Percentiles rank a stretch among this genome's conserved stretches.
These are phyloP conservation scores for Geosiphon pyriformis DNA, from an alignment of 192 early-diverging fungal genomes.

Conservation along the genomic window DNA sequence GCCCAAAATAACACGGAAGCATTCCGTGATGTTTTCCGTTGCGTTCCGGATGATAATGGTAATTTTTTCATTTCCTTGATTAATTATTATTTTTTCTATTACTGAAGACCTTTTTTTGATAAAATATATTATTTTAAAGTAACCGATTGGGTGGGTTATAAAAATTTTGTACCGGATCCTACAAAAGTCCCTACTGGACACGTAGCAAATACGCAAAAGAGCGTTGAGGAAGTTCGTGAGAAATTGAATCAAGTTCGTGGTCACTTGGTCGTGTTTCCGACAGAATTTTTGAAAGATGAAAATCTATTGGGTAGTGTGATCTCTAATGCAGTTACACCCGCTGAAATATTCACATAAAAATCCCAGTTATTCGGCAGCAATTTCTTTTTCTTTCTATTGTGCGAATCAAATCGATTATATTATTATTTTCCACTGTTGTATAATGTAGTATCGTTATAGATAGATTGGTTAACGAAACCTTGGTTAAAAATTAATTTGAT, in stretches of 20 bases:
- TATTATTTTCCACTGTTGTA: no score
- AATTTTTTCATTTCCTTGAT: conserved; percentile 18
- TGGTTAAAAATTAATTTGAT: no score
- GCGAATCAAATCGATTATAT: no score
- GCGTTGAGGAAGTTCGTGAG: conserved; percentile 31
- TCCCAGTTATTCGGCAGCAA: no score
- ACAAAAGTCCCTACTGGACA: conserved; percentile 44
- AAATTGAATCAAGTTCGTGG: conserved; percentile 36
- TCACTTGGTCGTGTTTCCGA: conserved; percentile 51
- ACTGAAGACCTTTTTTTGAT: neutral
- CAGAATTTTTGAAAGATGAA: conserved; percentile 42
- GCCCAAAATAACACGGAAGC: conserved; percentile 61
- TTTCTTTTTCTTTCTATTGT: no score
- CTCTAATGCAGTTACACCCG: conserved; percentile 42
- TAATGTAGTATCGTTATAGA: no score
- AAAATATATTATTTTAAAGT: conserved; percentile 4
- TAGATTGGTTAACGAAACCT: no score
- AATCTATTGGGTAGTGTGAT: conserved; percentile 46
- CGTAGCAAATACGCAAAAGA: conserved; percentile 40
- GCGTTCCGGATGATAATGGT: conserved; percentile 80
- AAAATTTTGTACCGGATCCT: conserved; percentile 43
- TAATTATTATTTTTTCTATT: neutral
- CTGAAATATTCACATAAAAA: conserved; percentile 55
- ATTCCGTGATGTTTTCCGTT: conserved; percentile 74
- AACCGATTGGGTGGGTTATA: conserved; percentile 38